Conservation (phyloP, 2,329 filamentous ascomycete genomes). For the Ophiognomonia clavigignenti-juglandacearum region DNA sequence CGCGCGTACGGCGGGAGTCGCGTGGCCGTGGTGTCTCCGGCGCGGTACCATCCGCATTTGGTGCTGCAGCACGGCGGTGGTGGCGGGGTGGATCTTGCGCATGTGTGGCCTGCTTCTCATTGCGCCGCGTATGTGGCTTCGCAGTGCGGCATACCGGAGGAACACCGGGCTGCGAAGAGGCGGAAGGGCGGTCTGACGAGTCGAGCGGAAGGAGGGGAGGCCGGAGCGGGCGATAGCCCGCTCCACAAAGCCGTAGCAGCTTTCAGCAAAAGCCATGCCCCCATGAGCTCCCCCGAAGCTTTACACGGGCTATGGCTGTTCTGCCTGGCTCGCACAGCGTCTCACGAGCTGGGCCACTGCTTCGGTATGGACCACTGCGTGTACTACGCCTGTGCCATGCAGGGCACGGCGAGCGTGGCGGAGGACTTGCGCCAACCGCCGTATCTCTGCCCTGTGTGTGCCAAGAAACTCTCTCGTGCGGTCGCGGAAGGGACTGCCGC, state of each 20-base stretch:
- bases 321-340: conserved; percentile 50
- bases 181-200: background rate
- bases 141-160: conserved; percentile 23
- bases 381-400: conserved; percentile 62
- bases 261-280: conserved; percentile 20
- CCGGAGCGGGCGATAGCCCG: conserved; percentile 22
- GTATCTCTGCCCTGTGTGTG: conserved; percentile 57
- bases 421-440: conserved; percentile 61
- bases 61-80: too few relatives aligned
- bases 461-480: conserved; percentile 43
- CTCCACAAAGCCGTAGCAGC: conserved; percentile 30
- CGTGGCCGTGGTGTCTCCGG: conserved; percentile 56
- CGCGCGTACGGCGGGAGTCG: conserved; percentile 61
- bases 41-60: conserved; percentile 54
- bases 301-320: conserved; percentile 50
- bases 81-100: conserved; percentile 36
- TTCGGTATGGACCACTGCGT: conserved; percentile 62
- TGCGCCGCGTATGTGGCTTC: conserved; percentile 46
- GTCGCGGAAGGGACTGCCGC: conserved; percentile 22
- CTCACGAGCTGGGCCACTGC: conserved; percentile 65
- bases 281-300: conserved; percentile 16
- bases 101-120: conserved; percentile 63
- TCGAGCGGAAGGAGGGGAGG: too few relatives aligned
- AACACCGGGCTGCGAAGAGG: background rate
- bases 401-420: conserved; percentile 48